Base-by-base conservation (phyloP, 2,329 filamentous ascomycete genomes). In the Fusarium pseudoanthophilum region DNA sequence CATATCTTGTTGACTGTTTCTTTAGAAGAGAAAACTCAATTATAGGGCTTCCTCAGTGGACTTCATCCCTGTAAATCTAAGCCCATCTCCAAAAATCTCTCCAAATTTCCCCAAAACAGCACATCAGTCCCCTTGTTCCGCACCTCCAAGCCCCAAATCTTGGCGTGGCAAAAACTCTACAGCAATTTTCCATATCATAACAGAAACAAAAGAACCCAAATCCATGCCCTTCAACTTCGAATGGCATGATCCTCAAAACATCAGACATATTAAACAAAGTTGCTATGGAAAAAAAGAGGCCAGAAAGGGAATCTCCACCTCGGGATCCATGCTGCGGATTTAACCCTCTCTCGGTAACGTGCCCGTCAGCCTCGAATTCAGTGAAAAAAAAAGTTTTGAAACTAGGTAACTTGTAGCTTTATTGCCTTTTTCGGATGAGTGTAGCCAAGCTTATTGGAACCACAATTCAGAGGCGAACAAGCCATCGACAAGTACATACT, bases 351-450 rank as follows among this genome's bases (percentile, higher is more conserved):
- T 58, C 39, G 69, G 56, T 60, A 63, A 74, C 59, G 53, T 21
- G 64, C 53, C 67, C 69, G 72, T 76, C 74, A 76, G 74, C 74
- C 74, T 76, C 74, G 60, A 62, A 65, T 74, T 60, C 39, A 49
- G 67, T 42, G 36, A 1, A 24, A 51, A 69, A 69, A 56, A 69
- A 43, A 52, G 45, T 30, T 64, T 69, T 52, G 51, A 43, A 69
- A 64, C 66, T 69, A 69, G 51, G 64, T 64, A 58, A 52, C 65
- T 53, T 58, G 57, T 43, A 69, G 57, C 37, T 63, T 69, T 60
- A 59, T 70, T 69, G 46, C 67, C 67, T 65, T 24, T 70, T 70
- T 69, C 57, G 67, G 65, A 21, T 45, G 30, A 42, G 46, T 43
- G 32, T 37, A 43, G 65, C 45, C 59, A 69, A 69, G 65, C 64